These are phyloP conservation scores for Paramecium biaurelia DNA, from an alignment of 73 alveolate genomes.

Conservation along the genomic window DNA sequence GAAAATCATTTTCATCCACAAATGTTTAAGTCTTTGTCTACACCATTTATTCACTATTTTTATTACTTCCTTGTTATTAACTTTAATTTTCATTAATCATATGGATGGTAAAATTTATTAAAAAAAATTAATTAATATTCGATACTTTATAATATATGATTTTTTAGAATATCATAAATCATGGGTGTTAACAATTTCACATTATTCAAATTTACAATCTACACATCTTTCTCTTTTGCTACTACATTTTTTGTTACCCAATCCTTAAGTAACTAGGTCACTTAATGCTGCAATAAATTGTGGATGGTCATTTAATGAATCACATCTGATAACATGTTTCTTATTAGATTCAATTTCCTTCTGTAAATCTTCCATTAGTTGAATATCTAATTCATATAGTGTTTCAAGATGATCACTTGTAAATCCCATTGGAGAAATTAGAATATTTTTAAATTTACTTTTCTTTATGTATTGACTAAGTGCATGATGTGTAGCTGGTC, in stretches of 20 bases:
- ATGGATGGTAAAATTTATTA: no score
- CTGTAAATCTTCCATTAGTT: conserved; percentile 32
- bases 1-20: no score
- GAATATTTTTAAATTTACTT: conserved; percentile 61
- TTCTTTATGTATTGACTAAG: not conserved
- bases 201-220: conserved; percentile 56
- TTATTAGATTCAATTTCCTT: not conserved
- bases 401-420: conserved; percentile 83
- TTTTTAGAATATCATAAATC: not conserved
- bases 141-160: no score
- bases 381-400: conserved; percentile 73
- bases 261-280: conserved; percentile 22
- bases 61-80: no score
- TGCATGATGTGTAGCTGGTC: conserved; percentile 68
- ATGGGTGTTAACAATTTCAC: conserved; percentile 41
- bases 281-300: conserved; percentile 25
- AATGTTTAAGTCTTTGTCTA: no score
- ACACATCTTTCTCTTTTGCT: conserved; percentile 53
- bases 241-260: conserved; percentile 19
- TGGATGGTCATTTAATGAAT: conserved; percentile 41
- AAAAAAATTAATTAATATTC: no score
- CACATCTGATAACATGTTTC: conserved; percentile 31
- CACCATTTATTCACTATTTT: no score
- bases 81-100: no score
- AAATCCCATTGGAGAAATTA: conserved; percentile 75